Percentiles rank a stretch among this genome's conserved stretches.
These are phyloP conservation scores for Lantana camara DNA, from an alignment of 257 asterid species.

Conservation along the genomic window DNA sequence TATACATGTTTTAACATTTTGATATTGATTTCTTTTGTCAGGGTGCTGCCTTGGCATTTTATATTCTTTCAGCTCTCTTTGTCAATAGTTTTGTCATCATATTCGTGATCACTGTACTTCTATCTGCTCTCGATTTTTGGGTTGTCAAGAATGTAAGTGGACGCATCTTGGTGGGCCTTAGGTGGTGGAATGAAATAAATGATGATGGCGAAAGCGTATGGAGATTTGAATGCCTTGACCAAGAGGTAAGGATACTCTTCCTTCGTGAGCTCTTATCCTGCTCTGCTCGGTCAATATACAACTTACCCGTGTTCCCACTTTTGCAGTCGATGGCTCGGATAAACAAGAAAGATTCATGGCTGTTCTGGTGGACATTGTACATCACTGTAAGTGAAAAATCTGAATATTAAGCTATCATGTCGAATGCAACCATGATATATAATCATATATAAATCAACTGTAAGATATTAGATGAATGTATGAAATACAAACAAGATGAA, in stretches of 20 bases:
- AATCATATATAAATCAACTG: conserved; percentile 15
- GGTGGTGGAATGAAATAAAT: conserved; percentile 99
- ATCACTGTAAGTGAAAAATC: conserved; percentile 61
- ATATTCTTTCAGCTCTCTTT: conserved; percentile 88
- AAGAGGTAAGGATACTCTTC: conserved; percentile 46
- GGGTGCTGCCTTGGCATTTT: conserved; percentile 95
- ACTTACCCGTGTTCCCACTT: conserved; percentile 18
- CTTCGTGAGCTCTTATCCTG: conserved; percentile 4
- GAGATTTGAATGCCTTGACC: conserved; percentile 90
- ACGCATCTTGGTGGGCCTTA: conserved; percentile 91
- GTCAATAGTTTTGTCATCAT: conserved; percentile 86
- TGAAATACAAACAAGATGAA: conserved; percentile 2
- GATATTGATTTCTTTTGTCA: conserved; percentile 36
- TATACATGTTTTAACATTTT: conserved; percentile 21
- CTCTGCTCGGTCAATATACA: not conserved
- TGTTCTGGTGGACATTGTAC: conserved; percentile 98
- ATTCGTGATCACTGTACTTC: conserved; percentile 88
- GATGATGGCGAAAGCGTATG: conserved; percentile 92
- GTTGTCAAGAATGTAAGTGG: conserved; percentile 98
- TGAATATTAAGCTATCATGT: conserved; percentile 16
- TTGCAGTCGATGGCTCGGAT: conserved; percentile 87
- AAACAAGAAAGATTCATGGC: conserved; percentile 99
- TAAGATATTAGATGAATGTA: not conserved
- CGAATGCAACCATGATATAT: too few species aligned
- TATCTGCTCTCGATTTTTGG: conserved; percentile 97